phyloP scores from a whole-genome alignment of 257 asterid species.

The Echites panduratus region DNA sequence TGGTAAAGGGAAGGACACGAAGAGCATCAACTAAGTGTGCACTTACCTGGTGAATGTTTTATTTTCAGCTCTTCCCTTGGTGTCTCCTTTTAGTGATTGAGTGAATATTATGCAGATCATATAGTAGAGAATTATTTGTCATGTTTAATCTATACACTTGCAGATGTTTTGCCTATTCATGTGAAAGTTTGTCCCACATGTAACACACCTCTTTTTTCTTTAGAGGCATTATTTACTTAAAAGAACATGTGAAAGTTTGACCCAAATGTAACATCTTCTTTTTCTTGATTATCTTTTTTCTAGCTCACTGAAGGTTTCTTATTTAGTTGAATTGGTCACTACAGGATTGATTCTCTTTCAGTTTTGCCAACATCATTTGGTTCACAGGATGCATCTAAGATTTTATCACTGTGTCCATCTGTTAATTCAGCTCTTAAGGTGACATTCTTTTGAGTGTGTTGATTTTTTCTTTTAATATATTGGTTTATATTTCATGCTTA shows the following conservation, averaged over 20 bases:
- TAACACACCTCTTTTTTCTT: not conserved
- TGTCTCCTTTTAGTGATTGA: not conserved
- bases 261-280: not conserved
- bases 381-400: slow-evolving; percentile 75
- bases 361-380: slow-evolving; percentile 78
- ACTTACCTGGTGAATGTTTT: not conserved
- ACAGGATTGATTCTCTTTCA: slow-evolving; percentile 88
- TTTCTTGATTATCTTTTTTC: not conserved
- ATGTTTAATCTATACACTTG: not conserved
- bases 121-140: not conserved
- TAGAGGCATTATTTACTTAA: too few species aligned
- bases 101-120: not conserved
- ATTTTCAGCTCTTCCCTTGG: not conserved
- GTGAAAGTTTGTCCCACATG: not conserved
- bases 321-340: slow-evolving; percentile 11
- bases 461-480: not conserved
- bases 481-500: slow-evolving; percentile 4
- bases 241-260: not conserved
- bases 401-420: slow-evolving; percentile 75
- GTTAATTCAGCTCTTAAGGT: slow-evolving; percentile 82
- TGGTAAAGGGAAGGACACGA: not conserved
- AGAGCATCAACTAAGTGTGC: not conserved
- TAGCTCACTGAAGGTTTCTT: slow-evolving; percentile 12
- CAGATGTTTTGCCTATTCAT: not conserved
- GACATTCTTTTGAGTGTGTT: slow-evolving; percentile 8